These are phyloP conservation scores for Dictyostelium intermedium DNA, from an alignment of 78 protist genomes.

Conservation along the genomic window DNA sequence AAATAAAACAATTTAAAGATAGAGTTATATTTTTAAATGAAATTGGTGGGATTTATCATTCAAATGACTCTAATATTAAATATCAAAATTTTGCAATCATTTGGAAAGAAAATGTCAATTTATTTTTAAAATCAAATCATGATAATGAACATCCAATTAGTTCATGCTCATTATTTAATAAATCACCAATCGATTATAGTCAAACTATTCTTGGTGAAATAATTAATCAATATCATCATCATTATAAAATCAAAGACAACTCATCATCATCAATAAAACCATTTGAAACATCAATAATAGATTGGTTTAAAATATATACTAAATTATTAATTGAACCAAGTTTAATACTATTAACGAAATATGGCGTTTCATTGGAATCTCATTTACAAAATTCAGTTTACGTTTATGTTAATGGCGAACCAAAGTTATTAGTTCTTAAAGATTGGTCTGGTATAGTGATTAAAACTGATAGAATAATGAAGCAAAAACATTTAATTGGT, in stretches of 20 bases:
- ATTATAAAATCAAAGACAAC: not conserved
- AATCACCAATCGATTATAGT: not conserved
- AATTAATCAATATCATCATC: not conserved
- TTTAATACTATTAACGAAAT: slow-evolving; percentile 4
- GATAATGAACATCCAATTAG: slow-evolving; percentile 23
- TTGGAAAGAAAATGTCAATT: slow-evolving; percentile 7
- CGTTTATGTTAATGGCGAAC: not conserved
- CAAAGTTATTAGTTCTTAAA: not conserved
- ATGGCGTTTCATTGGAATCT: slow-evolving; percentile 28
- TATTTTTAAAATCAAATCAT: not conserved
- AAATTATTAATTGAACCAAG: slow-evolving; percentile 2
- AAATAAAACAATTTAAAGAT: not conserved
- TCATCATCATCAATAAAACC: no score
- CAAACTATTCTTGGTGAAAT: not conserved
- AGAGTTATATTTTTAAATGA: slow-evolving; percentile 6
- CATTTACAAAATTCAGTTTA: slow-evolving; percentile 17
- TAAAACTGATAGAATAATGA: not conserved
- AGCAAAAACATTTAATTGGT: not conserved
- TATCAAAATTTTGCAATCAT: slow-evolving; percentile 30
- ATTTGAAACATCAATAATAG: not conserved
- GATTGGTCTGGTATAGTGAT: slow-evolving; percentile 21
- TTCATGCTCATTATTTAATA: slow-evolving; percentile 29
- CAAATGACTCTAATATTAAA: not conserved
- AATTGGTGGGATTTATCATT: slow-evolving; percentile 30
- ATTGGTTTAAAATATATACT: not conserved